Evolutionary conservation across 2,329 filamentous ascomycete species (phyloP).

Genomic region (Alternaria metachromatica): DNA sequence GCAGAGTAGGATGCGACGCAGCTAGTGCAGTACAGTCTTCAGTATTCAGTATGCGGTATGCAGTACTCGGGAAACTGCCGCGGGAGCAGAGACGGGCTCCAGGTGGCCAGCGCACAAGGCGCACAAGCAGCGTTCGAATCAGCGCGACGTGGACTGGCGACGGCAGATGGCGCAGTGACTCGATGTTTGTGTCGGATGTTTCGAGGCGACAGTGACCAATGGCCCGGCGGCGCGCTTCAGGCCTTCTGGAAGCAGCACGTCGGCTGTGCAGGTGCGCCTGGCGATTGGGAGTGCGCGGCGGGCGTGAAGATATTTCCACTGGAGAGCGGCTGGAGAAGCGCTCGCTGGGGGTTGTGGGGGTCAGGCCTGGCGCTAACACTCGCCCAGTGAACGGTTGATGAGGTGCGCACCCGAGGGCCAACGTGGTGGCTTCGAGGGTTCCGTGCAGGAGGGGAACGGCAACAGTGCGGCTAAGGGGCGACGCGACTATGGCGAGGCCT

Average conservation of each 20-base stretch:
- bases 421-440: slow-evolving; percentile 15
- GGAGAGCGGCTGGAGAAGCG: slow-evolving; percentile 45
- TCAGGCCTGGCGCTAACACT: slow-evolving; percentile 46
- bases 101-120: slow-evolving; percentile 33
- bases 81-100: slow-evolving; percentile 14
- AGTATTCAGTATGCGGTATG: background rate
- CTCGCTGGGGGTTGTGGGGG: slow-evolving; percentile 37
- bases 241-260: slow-evolving; percentile 28
- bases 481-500: slow-evolving; percentile 15
- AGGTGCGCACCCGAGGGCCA: slow-evolving; percentile 20
- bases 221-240: slow-evolving; percentile 30
- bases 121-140: slow-evolving; percentile 31
- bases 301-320: slow-evolving; percentile 35
- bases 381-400: slow-evolving; percentile 42
- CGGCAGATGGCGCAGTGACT: slow-evolving; percentile 24
- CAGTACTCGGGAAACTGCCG: slow-evolving; percentile 4
- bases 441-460: slow-evolving; percentile 11
- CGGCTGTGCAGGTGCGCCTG: slow-evolving; percentile 17
- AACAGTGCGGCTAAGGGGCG: slow-evolving; percentile 10
- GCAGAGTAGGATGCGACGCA: slow-evolving; percentile 10
- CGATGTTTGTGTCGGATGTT: slow-evolving; percentile 31
- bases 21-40: background rate
- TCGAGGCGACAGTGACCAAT: slow-evolving; percentile 34
- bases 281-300: slow-evolving; percentile 32
- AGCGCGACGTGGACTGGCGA: slow-evolving; percentile 21